A percentile compares a stretch with the other conserved stretches of the same genome.
These are phyloP conservation scores for Emergomyces orientalis DNA, from an alignment of 2,329 filamentous ascomycete species.

Conservation along the genomic window DNA sequence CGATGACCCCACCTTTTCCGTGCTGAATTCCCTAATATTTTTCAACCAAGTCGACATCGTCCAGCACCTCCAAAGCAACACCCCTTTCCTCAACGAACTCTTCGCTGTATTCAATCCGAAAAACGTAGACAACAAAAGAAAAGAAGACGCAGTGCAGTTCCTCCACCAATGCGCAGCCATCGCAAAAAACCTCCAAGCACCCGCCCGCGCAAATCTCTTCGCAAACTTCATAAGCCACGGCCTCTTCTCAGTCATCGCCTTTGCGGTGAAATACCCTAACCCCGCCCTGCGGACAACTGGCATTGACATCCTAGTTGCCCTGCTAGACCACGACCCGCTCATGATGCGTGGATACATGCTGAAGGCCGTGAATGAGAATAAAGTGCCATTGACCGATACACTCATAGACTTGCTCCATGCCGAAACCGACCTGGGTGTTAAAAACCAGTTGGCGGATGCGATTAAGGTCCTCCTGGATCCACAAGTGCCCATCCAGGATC, in stretches of 20 bases:
- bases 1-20: constrained; percentile 94
- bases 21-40: constrained; percentile 95
- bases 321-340: constrained; percentile 90
- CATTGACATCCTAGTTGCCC: constrained; percentile 83
- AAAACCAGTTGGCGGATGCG: constrained; percentile 89
- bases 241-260: constrained; percentile 81
- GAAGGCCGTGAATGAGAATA: constrained; percentile 79
- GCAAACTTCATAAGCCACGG: constrained; percentile 84
- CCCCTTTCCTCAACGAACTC: constrained; percentile 67
- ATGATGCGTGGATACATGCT: constrained; percentile 93
- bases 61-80: constrained; percentile 80
- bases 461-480: constrained; percentile 87
- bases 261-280: constrained; percentile 75
- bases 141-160: constrained; percentile 91
- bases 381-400: constrained; percentile 77
- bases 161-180: constrained; percentile 94
- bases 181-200: constrained; percentile 85
- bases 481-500: constrained; percentile 49
- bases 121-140: constrained; percentile 57
- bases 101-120: constrained; percentile 72
- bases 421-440: constrained; percentile 87
- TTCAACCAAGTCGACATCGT: constrained; percentile 99
- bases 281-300: constrained; percentile 81
- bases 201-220: constrained; percentile 70
- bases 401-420: constrained; percentile 84